Evolutionary conservation across 179 eudicot species (phyloP), one percentile per base, ranked within the genome.

Genomic region (Silene noctiflora): DNA sequence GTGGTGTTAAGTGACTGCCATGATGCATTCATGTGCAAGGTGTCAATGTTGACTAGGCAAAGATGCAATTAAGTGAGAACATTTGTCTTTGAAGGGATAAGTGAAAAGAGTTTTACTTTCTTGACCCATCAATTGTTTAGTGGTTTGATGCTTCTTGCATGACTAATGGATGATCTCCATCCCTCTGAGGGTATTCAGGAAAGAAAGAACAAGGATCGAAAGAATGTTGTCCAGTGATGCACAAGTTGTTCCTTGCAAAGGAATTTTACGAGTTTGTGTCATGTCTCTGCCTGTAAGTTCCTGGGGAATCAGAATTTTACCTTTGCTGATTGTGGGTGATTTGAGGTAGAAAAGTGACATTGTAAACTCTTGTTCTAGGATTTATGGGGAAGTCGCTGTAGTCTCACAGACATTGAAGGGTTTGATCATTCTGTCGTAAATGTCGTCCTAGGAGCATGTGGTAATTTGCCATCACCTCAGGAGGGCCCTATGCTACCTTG

Each of bases 221-320:
- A 74, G 83, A 27, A 39, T 84, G 27, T 84, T 94, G 76, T 90
- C 96, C 29, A 39, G 83, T 75, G 96, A 88, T 77, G 94, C 81
- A 62, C 79, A 58, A 20, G 81, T 90, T 72, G 80, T 94, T 85
- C 98, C 98, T 81, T 84, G 92, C 70, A 94, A 82, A 88, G 98
- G 96, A 80, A 81, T 85, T 66, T 78, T 94, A 74, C 90, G 78
- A 83, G 94, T 86, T 78, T 89, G 92, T 85, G 94, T 91, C 68
- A 89, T 94, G 90, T 92, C 77, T 78, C 92, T 94, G 63, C 97
- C 98, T 3, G 97, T 94, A 80, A 88, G 97, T 80, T 44, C 75
- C 42, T 31, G 63, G 35, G 7, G 56, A 51, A 51, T 51, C 17
- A 4, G 56, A 56, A 29, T 66, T 2, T 66, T 2, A 24, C 39